Conservation (phyloP, 306 rosid genomes). For the Vicia villosa region DNA sequence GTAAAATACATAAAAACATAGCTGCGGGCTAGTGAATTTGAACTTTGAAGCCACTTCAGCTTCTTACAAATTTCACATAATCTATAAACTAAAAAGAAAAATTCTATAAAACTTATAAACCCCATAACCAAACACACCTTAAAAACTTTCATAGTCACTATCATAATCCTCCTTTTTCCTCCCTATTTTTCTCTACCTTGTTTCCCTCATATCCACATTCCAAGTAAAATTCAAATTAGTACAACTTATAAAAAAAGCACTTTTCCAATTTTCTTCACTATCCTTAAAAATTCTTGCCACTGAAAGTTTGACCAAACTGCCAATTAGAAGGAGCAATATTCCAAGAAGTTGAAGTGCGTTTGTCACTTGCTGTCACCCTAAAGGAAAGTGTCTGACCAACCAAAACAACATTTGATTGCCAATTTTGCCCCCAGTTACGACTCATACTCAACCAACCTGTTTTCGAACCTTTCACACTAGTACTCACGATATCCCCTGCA, state of each 20-base stretch:
- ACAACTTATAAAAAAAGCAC: background rate
- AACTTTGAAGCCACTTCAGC: conserved; percentile 74
- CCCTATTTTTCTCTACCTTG: conserved; percentile 1
- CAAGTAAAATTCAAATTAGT: conserved; percentile 31
- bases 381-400: conserved; percentile 85
- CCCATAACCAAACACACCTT: conserved; percentile 28
- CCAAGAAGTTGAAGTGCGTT: conserved; percentile 68
- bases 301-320: conserved; percentile 87
- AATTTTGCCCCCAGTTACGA: conserved; percentile 91
- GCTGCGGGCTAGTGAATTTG: conserved; percentile 72
- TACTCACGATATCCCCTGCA: conserved; percentile 70
- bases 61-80: conserved; percentile 30
- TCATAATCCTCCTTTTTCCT: conserved; percentile 10
- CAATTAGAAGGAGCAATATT: conserved; percentile 67
- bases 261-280: background rate
- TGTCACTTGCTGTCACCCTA: conserved; percentile 75
- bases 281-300: conserved; percentile 70
- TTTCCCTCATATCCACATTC: conserved; percentile 37
- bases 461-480: conserved; percentile 64
- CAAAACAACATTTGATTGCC: conserved; percentile 68
- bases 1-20: conserved; percentile 16
- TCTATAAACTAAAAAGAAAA: background rate
- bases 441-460: conserved; percentile 80
- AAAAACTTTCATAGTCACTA: conserved; percentile 40
- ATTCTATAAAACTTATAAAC: conserved; percentile 19